Conservation (phyloP, 2,329 filamentous ascomycete genomes). For the Diaporthe velutina region DNA sequence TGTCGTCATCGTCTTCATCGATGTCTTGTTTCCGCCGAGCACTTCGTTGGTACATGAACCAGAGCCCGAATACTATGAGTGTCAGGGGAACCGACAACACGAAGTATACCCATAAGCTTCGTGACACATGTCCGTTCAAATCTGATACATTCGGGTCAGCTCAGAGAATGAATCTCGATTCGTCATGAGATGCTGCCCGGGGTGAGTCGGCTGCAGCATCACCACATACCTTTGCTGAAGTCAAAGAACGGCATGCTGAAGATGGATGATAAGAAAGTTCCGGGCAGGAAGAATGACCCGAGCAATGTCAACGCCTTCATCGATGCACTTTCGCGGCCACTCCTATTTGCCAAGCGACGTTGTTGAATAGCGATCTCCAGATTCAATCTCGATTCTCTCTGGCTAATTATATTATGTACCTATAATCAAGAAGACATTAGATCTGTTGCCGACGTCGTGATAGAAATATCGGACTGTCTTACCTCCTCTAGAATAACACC, state of each 20-base stretch:
- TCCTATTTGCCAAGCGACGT: conserved; percentile 42
- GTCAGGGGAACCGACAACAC: not conserved
- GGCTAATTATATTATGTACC: conserved; percentile 51
- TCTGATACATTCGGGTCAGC: not conserved
- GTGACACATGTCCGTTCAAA: conserved; percentile 13
- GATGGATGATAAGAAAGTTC: not conserved
- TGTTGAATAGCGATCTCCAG: conserved; percentile 47
- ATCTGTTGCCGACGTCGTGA: not conserved
- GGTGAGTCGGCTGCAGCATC: no score
- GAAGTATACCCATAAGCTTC: conserved; percentile 29
- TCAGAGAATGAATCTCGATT: not conserved
- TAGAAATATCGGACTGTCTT: conserved; percentile 33
- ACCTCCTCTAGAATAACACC: conserved; percentile 51
- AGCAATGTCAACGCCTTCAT: conserved; percentile 41
- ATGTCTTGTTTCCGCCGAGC: not conserved
- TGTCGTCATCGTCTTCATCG: not conserved
- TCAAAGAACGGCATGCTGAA: conserved; percentile 32
- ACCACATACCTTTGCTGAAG: not conserved
- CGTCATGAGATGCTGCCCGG: not conserved
- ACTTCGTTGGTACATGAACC: not conserved
- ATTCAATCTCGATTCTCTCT: conserved; percentile 51
- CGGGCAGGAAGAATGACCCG: not conserved
- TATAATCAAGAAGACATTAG: conserved; percentile 12
- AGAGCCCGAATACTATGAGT: not conserved
- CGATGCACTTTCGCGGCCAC: conserved; percentile 44